These are phyloP conservation scores for Fusarium avenaceum DNA, from an alignment of 2,329 filamentous ascomycete genomes.

Conservation along the genomic window DNA sequence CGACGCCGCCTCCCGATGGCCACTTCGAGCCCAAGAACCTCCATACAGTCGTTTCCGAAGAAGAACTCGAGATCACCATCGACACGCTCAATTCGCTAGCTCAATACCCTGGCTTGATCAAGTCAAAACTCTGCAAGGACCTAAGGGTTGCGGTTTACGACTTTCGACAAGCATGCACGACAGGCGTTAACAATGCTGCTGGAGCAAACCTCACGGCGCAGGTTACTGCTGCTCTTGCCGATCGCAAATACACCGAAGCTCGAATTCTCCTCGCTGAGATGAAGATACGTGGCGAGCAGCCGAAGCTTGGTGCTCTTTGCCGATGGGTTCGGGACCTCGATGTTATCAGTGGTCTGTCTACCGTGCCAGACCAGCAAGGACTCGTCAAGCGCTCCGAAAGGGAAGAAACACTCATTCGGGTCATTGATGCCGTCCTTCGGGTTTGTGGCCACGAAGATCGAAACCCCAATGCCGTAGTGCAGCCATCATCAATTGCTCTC, in stretches of 20 bases:
- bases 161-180: slow-evolving; percentile 77
- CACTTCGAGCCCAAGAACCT: slow-evolving; percentile 63
- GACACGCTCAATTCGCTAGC: slow-evolving; percentile 73
- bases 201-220: slow-evolving; percentile 74
- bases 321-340: slow-evolving; percentile 80
- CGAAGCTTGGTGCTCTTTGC: slow-evolving; percentile 76
- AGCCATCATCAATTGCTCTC: slow-evolving; percentile 64
- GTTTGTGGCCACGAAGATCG: slow-evolving; percentile 73
- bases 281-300: slow-evolving; percentile 74
- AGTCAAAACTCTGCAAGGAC: slow-evolving; percentile 76
- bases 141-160: slow-evolving; percentile 76
- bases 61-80: slow-evolving; percentile 76
- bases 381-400: slow-evolving; percentile 56
- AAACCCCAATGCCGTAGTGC: slow-evolving; percentile 52
- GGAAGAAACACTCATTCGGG: slow-evolving; percentile 69
- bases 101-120: slow-evolving; percentile 72
- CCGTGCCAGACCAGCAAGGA: slow-evolving; percentile 61
- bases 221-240: slow-evolving; percentile 74
- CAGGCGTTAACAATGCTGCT: slow-evolving; percentile 72
- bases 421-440: slow-evolving; percentile 74
- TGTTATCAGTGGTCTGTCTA: slow-evolving; percentile 74
- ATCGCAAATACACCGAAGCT: slow-evolving; percentile 75
- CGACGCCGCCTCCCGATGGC: slow-evolving; percentile 56
- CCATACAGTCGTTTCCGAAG: slow-evolving; percentile 68
- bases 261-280: slow-evolving; percentile 76